These are phyloP conservation scores for Xylariomycetidae sp. DNA, from an alignment of 2,329 filamentous ascomycete species.

Conservation along the genomic window DNA sequence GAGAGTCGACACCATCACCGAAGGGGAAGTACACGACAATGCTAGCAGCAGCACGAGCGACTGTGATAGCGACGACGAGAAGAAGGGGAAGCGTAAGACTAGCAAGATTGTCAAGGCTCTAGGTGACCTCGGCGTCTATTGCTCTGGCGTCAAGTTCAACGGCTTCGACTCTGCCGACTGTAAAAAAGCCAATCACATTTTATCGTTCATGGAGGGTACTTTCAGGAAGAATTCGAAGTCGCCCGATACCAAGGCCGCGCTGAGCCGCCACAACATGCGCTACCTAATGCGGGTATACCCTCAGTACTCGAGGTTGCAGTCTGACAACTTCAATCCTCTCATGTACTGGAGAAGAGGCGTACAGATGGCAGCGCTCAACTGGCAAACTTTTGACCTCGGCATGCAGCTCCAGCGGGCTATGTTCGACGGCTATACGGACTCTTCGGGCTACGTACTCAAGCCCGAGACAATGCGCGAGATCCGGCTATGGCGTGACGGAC, in stretches of 20 bases:
- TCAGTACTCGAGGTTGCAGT: conserved; percentile 72
- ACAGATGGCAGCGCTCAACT: conserved; percentile 96
- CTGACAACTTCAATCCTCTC: conserved; percentile 91
- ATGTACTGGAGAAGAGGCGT: conserved; percentile 93
- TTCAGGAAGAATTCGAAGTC: conserved; percentile 78
- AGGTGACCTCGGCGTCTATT: conserved; percentile 79
- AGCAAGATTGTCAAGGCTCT: conserved; percentile 85
- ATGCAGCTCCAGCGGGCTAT: conserved; percentile 98
- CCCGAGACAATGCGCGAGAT: conserved; percentile 77
- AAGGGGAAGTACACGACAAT: conserved; percentile 50
- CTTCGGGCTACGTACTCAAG: conserved; percentile 90
- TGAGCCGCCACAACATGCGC: conserved; percentile 86
- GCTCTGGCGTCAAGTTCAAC: conserved; percentile 71
- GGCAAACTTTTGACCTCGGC: conserved; percentile 94
- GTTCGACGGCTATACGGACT: conserved; percentile 86
- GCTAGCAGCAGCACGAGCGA: conserved; percentile 68
- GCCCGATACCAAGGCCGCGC: conserved; percentile 67
- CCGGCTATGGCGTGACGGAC: conserved; percentile 50
- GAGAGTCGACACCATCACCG: conserved; percentile 54
- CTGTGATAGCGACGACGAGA: conserved; percentile 65
- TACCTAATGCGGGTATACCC: conserved; percentile 95
- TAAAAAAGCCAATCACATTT: conserved; percentile 88
- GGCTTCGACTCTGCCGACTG: conserved; percentile 76
- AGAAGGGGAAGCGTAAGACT: conserved; percentile 53
- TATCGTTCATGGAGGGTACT: conserved; percentile 87